phyloP scores from a whole-genome alignment of 257 asterid genomes.

The Solanum piurae region DNA sequence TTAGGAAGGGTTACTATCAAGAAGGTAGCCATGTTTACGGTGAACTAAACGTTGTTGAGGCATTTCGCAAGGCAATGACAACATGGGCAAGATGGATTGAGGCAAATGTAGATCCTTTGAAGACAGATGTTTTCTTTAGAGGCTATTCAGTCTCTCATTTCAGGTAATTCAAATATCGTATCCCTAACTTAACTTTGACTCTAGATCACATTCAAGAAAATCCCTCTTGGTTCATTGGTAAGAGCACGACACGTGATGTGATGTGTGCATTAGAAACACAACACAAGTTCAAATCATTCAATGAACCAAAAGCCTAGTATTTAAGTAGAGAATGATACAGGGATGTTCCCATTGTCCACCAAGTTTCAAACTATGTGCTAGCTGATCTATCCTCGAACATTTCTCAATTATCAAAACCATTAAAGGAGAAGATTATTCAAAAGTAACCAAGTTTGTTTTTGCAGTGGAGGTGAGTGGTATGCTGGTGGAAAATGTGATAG shows the following conservation, averaged over 20 bases:
- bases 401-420: neutral
- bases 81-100: constrained; percentile 94
- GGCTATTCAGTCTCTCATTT: constrained; percentile 91
- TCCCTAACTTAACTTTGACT: neutral
- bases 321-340: neutral
- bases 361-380: neutral
- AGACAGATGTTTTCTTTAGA: constrained; percentile 65
- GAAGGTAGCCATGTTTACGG: constrained; percentile 68
- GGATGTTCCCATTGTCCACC: neutral
- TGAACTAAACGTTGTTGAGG: constrained; percentile 75
- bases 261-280: neutral
- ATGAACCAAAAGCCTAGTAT: neutral
- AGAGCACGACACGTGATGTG: neutral
- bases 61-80: constrained; percentile 66
- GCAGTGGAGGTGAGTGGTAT: constrained; percentile 96
- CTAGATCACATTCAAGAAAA: neutral
- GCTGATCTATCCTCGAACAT: neutral
- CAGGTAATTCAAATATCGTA: constrained; percentile 31
- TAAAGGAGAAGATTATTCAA: neutral
- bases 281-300: neutral
- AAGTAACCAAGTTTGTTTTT: neutral
- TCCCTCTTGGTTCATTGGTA: neutral
- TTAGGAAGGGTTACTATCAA: constrained; percentile 83
- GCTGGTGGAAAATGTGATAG: constrained; percentile 81
- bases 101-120: constrained; percentile 35